These are phyloP conservation scores for Saccharomycopsis selenospora DNA, from an alignment of 805 yeast species.

Conservation along the genomic window DNA sequence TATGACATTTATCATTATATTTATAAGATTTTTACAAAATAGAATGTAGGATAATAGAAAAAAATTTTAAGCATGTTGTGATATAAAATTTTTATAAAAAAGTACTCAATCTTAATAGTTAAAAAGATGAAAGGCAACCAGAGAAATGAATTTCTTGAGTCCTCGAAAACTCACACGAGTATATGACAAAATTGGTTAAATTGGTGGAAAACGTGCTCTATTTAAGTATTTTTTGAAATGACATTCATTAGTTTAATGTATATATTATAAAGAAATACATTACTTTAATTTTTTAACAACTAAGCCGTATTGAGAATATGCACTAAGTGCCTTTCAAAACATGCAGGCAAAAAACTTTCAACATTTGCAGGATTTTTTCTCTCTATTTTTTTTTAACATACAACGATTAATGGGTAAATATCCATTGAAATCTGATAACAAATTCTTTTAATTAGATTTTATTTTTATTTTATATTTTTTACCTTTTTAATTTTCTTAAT, in stretches of 20 bases:
- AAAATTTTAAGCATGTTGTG: neutral
- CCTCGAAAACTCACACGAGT: slow-evolving; percentile 2
- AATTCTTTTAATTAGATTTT: neutral
- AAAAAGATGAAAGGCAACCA: no score
- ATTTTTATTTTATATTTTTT: no score
- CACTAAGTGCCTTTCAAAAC: neutral
- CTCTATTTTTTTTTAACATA: no score
- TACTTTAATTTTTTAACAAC: neutral
- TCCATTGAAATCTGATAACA: neutral
- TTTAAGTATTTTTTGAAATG: neutral
- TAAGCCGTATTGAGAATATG: slow-evolving; percentile 1
- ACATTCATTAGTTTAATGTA: neutral
- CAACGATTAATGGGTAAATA: neutral
- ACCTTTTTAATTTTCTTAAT: no score
- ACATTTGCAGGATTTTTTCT: no score
- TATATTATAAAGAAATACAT: neutral
- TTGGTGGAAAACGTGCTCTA: slow-evolving; percentile 1
- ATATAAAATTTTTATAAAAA: neutral
- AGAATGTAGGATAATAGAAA: neutral
- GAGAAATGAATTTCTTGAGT: no score
- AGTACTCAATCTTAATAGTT: neutral
- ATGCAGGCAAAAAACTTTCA: neutral
- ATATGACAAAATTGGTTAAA: neutral
- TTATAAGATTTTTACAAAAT: neutral
- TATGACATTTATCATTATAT: neutral